Evolutionary conservation across 2,329 filamentous ascomycete species (phyloP).

Genomic region (Grosmannia clavigera): DNA sequence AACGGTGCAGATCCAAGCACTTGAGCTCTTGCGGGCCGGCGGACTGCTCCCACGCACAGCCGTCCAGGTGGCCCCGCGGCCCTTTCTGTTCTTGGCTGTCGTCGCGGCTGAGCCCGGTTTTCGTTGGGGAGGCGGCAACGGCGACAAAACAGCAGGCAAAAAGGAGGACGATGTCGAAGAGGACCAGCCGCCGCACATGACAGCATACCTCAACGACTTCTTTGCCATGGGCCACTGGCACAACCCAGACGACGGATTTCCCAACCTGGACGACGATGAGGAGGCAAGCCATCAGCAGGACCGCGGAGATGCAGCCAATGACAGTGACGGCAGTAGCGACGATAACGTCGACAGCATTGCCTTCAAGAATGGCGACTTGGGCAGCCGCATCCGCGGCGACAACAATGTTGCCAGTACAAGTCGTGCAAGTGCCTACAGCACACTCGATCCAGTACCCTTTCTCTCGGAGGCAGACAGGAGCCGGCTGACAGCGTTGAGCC

Average conservation of each 20-base stretch:
- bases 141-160: neutral
- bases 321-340: neutral
- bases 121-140: slow-evolving; percentile 5
- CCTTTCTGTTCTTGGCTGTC: slow-evolving; percentile 72
- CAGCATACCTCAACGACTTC: slow-evolving; percentile 59
- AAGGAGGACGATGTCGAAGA: neutral
- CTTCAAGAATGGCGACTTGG: slow-evolving; percentile 7
- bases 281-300: slow-evolving; percentile 20
- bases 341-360: slow-evolving; percentile 2
- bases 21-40: slow-evolving; percentile 66
- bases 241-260: slow-evolving; percentile 56
- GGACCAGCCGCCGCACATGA: slow-evolving; percentile 30
- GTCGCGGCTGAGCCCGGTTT: slow-evolving; percentile 37
- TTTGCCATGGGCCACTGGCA: slow-evolving; percentile 87
- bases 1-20: slow-evolving; percentile 68
- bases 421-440: neutral
- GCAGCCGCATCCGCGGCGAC: neutral
- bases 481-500: slow-evolving; percentile 44
- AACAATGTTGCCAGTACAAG: neutral
- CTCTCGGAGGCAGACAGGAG: slow-evolving; percentile 38
- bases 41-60: slow-evolving; percentile 66
- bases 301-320: slow-evolving; percentile 10
- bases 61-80: slow-evolving; percentile 60
- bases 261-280: slow-evolving; percentile 55
- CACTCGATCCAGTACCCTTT: neutral